phyloP scores from a whole-genome alignment of 345 rosid genomes.

The Pugionium cornutum region DNA sequence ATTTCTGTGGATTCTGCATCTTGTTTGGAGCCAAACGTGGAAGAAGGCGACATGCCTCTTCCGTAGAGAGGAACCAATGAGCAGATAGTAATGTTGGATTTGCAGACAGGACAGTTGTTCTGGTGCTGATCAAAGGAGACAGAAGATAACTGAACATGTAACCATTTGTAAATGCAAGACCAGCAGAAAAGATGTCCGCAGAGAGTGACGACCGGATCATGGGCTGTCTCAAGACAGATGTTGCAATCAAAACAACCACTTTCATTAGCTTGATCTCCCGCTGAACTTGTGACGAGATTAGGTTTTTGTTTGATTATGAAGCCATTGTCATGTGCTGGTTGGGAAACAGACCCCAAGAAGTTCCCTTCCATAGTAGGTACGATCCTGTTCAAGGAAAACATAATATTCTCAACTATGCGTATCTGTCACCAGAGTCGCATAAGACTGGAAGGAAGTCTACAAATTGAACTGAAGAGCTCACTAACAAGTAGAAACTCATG shows the following conservation, averaged over 20 bases:
- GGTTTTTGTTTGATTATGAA: conserved; percentile 42
- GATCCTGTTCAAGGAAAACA: conserved; percentile 36
- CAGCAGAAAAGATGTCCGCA: conserved; percentile 91
- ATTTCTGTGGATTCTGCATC: conserved; percentile 37
- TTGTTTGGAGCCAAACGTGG: conserved; percentile 25
- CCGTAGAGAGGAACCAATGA: conserved; percentile 92
- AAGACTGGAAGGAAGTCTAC: not conserved
- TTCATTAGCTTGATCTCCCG: conserved; percentile 29
- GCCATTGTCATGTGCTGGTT: conserved; percentile 41
- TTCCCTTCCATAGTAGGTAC: conserved; percentile 43
- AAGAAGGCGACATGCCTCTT: conserved; percentile 52
- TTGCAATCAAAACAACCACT: conserved; percentile 68
- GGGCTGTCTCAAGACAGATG: conserved; percentile 70
- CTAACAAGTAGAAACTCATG: not conserved
- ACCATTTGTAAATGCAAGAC: conserved; percentile 70
- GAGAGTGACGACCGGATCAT: conserved; percentile 76
- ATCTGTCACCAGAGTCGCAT: not conserved
- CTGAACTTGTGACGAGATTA: conserved; percentile 32
- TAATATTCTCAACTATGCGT: not conserved
- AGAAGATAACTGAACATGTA: conserved; percentile 43
- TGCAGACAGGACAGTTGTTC: conserved; percentile 80
- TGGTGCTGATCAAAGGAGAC: conserved; percentile 47
- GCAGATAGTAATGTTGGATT: conserved; percentile 56
- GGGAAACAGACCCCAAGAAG: conserved; percentile 43
- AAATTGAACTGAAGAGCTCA: not conserved